phyloP scores from a whole-genome alignment of 1,284 basidiomycete species.

The Austroboletus novae-zelandiae region DNA sequence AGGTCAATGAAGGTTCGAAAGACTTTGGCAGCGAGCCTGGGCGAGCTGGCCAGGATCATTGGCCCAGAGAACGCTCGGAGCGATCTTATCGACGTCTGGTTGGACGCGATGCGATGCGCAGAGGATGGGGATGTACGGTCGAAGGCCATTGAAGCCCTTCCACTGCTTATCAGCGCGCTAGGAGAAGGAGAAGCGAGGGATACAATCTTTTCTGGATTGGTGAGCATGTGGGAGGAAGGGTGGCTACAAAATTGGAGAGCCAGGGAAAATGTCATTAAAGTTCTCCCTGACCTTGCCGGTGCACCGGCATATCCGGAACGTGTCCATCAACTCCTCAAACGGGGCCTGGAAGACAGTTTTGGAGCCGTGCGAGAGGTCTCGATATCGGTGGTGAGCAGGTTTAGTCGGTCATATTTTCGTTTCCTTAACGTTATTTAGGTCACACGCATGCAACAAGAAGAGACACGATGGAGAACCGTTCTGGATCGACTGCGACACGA shows the following conservation, averaged over 20 bases:
- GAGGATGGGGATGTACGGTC: constrained; percentile 70
- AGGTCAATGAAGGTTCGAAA: constrained; percentile 64
- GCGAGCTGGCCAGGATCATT: constrained; percentile 87
- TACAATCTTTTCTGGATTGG: constrained; percentile 52
- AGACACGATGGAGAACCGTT: constrained; percentile 24
- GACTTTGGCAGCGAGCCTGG: constrained; percentile 84
- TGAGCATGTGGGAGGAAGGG: constrained; percentile 62
- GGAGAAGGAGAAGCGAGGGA: constrained; percentile 46
- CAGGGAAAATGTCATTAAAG: constrained; percentile 66
- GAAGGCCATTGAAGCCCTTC: constrained; percentile 65
- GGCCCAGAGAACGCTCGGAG: constrained; percentile 64
- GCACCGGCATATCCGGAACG: constrained; percentile 31
- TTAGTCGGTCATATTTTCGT: constrained; percentile 1
- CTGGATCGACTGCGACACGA: constrained; percentile 46
- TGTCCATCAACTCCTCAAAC: constrained; percentile 50
- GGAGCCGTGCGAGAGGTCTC: constrained; percentile 84
- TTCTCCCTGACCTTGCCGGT: constrained; percentile 43
- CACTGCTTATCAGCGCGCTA: constrained; percentile 57
- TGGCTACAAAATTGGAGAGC: constrained; percentile 80
- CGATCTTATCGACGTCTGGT: constrained; percentile 80
- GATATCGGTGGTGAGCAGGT: constrained; percentile 39
- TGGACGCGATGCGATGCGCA: constrained; percentile 51
- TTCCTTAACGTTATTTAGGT: constrained; percentile 17
- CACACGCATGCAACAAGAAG: constrained; percentile 24
- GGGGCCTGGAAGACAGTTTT: constrained; percentile 76